Conservation (phyloP, 2,329 filamentous ascomycete species). For the Ophiocordyceps camponoti-floridani region DNA sequence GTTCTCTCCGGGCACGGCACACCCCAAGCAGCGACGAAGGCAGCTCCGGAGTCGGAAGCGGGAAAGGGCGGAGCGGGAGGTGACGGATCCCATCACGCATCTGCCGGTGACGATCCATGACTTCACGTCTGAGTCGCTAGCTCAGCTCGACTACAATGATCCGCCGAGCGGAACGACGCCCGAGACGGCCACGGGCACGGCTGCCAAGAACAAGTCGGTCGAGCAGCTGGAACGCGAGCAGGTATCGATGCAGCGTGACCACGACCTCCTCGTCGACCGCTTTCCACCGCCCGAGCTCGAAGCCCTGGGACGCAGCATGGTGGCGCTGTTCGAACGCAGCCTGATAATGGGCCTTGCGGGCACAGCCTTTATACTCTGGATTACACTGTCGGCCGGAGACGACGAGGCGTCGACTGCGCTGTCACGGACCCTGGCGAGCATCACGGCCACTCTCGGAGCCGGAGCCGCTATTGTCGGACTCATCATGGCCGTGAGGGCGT, state of each 20-base stretch:
- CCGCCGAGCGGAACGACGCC: slow-evolving; percentile 17
- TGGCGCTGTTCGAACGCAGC: slow-evolving; percentile 13
- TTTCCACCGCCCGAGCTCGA: slow-evolving; percentile 32
- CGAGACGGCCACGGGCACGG: slow-evolving; percentile 18
- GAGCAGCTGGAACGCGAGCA: slow-evolving; percentile 19
- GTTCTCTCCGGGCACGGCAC: slow-evolving; percentile 15
- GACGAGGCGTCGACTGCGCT: background rate
- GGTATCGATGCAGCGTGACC: slow-evolving; percentile 15
- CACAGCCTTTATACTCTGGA: slow-evolving; percentile 11
- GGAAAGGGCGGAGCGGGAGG: slow-evolving; percentile 35
- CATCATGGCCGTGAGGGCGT: slow-evolving; percentile 32
- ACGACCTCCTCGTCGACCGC: slow-evolving; percentile 22
- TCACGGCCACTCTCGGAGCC: background rate
- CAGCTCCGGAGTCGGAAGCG: slow-evolving; percentile 25
- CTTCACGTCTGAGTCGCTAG: slow-evolving; percentile 43
- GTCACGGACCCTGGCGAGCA: background rate
- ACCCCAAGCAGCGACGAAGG: slow-evolving; percentile 29
- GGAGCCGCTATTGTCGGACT: slow-evolving; percentile 14
- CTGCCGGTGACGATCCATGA: slow-evolving; percentile 51
- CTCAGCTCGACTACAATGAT: slow-evolving; percentile 13
- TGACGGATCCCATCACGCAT: slow-evolving; percentile 58
- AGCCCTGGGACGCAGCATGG: slow-evolving; percentile 16
- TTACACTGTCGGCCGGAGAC: background rate
- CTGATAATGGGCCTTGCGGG: slow-evolving; percentile 19
- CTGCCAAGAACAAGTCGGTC: slow-evolving; percentile 19